A percentile compares a stretch with the other conserved stretches of the same genome.
These are phyloP conservation scores for Calonectria pteridis DNA, from an alignment of 2,329 filamentous ascomycete genomes.

Conservation along the genomic window DNA sequence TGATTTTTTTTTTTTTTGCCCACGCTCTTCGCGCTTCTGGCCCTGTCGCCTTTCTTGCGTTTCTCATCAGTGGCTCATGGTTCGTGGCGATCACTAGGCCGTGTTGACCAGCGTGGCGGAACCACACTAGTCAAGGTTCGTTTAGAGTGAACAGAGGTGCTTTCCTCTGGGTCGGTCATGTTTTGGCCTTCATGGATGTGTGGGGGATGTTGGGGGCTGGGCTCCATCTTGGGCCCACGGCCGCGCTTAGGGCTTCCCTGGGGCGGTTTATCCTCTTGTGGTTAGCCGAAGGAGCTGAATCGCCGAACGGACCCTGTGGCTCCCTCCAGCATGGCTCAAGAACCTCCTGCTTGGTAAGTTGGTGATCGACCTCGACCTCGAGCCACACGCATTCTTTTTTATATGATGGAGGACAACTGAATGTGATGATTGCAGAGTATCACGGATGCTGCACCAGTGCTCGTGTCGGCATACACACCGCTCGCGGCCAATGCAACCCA, in stretches of 20 bases:
- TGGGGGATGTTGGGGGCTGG: slow-evolving; percentile 26
- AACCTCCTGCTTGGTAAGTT: slow-evolving; percentile 32
- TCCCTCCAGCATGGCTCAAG: slow-evolving; percentile 36
- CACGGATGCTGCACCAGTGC: slow-evolving; percentile 7
- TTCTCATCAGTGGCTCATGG: slow-evolving; percentile 29
- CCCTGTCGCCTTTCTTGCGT: slow-evolving; percentile 24
- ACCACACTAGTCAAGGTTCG: slow-evolving; percentile 30
- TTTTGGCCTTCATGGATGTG: slow-evolving; percentile 20
- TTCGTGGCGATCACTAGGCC: slow-evolving; percentile 20
- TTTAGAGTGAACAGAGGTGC: slow-evolving; percentile 16
- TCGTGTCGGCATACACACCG: background rate
- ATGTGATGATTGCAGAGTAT: background rate
- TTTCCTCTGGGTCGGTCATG: slow-evolving; percentile 6
- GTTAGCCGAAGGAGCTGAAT: slow-evolving; percentile 39
- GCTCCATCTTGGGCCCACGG: slow-evolving; percentile 37
- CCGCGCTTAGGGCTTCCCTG: slow-evolving; percentile 29
- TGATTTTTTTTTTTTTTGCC: background rate
- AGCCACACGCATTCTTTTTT: background rate
- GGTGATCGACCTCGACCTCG: slow-evolving; percentile 21
- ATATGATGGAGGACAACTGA: background rate
- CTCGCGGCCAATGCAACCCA: background rate
- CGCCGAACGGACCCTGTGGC: slow-evolving; percentile 31
- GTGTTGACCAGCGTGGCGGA: slow-evolving; percentile 29
- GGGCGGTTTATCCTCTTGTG: slow-evolving; percentile 31
- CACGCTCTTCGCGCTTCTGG: background rate